These are phyloP conservation scores for Candida odintsovae DNA, from an alignment of 805 yeast species.

Conservation along the genomic window DNA sequence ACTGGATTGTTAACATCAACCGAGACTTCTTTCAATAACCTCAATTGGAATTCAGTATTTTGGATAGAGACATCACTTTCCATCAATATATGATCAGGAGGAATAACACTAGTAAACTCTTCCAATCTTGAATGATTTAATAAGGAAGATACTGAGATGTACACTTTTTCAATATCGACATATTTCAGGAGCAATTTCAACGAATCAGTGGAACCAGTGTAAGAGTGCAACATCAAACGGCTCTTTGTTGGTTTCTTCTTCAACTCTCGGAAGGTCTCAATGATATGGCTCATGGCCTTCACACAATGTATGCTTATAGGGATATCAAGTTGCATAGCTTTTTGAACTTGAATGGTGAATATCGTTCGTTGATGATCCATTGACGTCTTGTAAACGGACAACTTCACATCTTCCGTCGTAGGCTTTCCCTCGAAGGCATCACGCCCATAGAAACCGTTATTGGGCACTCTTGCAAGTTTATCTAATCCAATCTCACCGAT, in stretches of 20 bases:
- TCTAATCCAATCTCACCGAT: slow-evolving; percentile 95
- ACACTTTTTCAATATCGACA: slow-evolving; percentile 8
- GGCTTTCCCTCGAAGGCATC: slow-evolving; percentile 4
- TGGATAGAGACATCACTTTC: slow-evolving; percentile 22
- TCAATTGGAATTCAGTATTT: slow-evolving; percentile 1
- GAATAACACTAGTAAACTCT: background rate
- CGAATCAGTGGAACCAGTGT: slow-evolving; percentile 76
- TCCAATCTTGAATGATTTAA: slow-evolving; percentile 3
- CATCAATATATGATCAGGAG: slow-evolving; percentile 6
- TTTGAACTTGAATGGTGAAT: slow-evolving; percentile 41
- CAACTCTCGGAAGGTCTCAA: slow-evolving; percentile 33
- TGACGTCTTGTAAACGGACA: slow-evolving; percentile 46
- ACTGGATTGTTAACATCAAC: background rate
- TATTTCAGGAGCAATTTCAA: slow-evolving; percentile 38
- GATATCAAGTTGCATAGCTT: slow-evolving; percentile 44
- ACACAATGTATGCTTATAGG: slow-evolving; percentile 84
- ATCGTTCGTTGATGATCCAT: slow-evolving; percentile 62
- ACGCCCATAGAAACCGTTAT: slow-evolving; percentile 47
- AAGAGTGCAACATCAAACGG: slow-evolving; percentile 71
- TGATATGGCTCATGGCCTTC: slow-evolving; percentile 61
- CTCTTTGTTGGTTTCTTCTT: slow-evolving; percentile 21
- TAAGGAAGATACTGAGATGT: slow-evolving; percentile 3
- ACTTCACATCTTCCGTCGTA: slow-evolving; percentile 9
- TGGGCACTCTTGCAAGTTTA: slow-evolving; percentile 64
- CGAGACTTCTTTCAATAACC: slow-evolving; percentile 2